phyloP scores from a whole-genome alignment of 192 early-diverging fungal species.

The Entophlyctis luteolus region DNA sequence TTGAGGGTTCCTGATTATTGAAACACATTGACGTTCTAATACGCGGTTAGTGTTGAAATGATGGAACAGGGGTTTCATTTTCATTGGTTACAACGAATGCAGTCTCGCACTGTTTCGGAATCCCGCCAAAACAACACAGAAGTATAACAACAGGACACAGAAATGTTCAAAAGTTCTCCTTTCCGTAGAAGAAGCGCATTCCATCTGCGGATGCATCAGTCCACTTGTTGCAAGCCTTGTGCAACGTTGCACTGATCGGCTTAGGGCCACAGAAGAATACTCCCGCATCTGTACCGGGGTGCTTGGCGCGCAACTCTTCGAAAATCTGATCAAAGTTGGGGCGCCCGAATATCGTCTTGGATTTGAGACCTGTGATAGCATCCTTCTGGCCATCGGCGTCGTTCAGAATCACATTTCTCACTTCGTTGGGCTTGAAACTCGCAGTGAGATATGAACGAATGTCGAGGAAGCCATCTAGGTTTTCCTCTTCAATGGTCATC shows the following conservation, averaged over 20 bases:
- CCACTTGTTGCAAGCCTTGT: constrained; percentile 60
- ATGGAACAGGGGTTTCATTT: too few relatives aligned
- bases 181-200: constrained; percentile 72
- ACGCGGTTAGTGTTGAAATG: too few relatives aligned
- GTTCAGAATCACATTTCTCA: constrained; percentile 64
- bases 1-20: too few relatives aligned
- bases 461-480: constrained; percentile 67
- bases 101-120: too few relatives aligned
- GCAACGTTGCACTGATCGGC: constrained; percentile 60
- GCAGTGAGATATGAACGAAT: constrained; percentile 77
- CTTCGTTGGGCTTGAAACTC: constrained; percentile 60
- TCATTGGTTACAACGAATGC: neutral
- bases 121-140: too few relatives aligned
- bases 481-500: constrained; percentile 75
- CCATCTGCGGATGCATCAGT: constrained; percentile 58
- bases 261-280: constrained; percentile 87
- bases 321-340: constrained; percentile 78
- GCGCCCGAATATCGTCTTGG: constrained; percentile 74
- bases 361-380: constrained; percentile 71
- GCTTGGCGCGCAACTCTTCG: constrained; percentile 53
- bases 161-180: constrained; percentile 55
- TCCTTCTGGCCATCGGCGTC: constrained; percentile 58
- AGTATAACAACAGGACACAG: too few relatives aligned
- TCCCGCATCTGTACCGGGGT: constrained; percentile 74
- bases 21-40: too few relatives aligned